Base-by-base conservation (phyloP, 495 filamentous ascomycete genomes). In the Penicillium manginii region DNA sequence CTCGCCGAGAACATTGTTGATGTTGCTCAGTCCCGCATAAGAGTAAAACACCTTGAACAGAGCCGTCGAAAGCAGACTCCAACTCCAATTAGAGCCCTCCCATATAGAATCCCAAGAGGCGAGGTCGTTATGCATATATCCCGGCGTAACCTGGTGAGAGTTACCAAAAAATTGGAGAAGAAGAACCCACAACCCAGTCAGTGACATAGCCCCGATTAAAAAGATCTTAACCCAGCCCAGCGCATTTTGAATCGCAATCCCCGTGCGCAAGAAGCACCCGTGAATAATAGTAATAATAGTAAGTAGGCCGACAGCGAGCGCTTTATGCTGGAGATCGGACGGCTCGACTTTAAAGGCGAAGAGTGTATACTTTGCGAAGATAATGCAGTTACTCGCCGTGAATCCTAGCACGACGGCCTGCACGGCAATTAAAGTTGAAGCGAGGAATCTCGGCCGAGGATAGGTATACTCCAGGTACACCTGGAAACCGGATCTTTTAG, bases 391-490 rank as follows among this genome's bases (percentile, higher is more conserved):
- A 47, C 72, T 76, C 0, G 74, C 77, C 0, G 87, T 89, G 58
- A 91, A 91, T 0, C 88, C 88, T 2, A 91, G 71, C 0, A 91
- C 67, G 14, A 92, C 82, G 2, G 86, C 82, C 47, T 91, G 84
- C 6, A 87, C 80, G 1, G 87, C 86, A 37, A 92, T 73, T 46
- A 91, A 66, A 0, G 83, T 87, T 3, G 88, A 88, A 0, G 87
- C 86, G 17, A 93, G 78, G 61, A 88, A 91, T 15, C 81, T 81
- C 2, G 90, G 89, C 22, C 76, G 76, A 0, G 81, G 84, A 72
- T 91, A 93, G 0, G 86, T 85, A 69, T 86, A 89, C 62, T 93
- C 89, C 52, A 92, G 82, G 61, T 93, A 93, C 29, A 91, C 74
- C 71, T 74, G 37, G 4, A 29, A 33, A 46, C 3, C 17, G 37